Evolutionary conservation across 441 rosid genomes (phyloP).

Genomic region (Brassica balearica): DNA sequence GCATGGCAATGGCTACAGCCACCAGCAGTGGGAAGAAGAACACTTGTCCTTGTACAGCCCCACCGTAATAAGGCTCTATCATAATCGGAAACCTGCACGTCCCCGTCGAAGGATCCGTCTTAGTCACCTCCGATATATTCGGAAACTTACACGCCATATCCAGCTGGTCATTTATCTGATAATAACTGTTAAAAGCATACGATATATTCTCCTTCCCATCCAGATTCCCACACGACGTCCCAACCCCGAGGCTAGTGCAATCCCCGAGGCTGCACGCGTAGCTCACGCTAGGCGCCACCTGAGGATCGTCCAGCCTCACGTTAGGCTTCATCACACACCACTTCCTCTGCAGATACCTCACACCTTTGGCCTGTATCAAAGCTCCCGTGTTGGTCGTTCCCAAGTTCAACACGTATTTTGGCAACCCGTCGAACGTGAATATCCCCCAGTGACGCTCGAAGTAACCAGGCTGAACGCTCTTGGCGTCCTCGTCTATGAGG

Average conservation of each 20-base stretch:
- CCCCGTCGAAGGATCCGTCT: constrained; percentile 63
- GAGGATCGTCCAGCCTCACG: constrained; percentile 70
- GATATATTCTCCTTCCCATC: constrained; percentile 74
- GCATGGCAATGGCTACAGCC: constrained; percentile 10
- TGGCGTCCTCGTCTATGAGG: constrained; percentile 91
- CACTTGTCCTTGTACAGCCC: constrained; percentile 34
- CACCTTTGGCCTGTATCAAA: constrained; percentile 61
- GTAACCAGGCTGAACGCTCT: constrained; percentile 90
- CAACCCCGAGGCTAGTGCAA: constrained; percentile 88
- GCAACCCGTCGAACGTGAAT: constrained; percentile 73
- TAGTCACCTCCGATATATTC: constrained; percentile 64
- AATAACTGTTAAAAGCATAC: constrained; percentile 89
- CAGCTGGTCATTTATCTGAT: constrained; percentile 77
- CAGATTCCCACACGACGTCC: constrained; percentile 74
- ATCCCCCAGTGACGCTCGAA: constrained; percentile 98
- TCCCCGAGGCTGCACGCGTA: constrained; percentile 83
- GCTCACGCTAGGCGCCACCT: constrained; percentile 76
- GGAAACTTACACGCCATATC: constrained; percentile 83
- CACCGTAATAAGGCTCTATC: constrained; percentile 77
- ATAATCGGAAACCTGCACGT: constrained; percentile 68
- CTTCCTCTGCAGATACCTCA: constrained; percentile 57
- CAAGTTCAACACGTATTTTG: constrained; percentile 78
- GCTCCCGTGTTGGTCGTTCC: constrained; percentile 79
- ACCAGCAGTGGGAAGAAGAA: constrained; percentile 35
- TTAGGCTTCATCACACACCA: constrained; percentile 87